Evolutionary conservation across 805 yeast genomes (phyloP).

Genomic region (Priceomyces carsonii): DNA sequence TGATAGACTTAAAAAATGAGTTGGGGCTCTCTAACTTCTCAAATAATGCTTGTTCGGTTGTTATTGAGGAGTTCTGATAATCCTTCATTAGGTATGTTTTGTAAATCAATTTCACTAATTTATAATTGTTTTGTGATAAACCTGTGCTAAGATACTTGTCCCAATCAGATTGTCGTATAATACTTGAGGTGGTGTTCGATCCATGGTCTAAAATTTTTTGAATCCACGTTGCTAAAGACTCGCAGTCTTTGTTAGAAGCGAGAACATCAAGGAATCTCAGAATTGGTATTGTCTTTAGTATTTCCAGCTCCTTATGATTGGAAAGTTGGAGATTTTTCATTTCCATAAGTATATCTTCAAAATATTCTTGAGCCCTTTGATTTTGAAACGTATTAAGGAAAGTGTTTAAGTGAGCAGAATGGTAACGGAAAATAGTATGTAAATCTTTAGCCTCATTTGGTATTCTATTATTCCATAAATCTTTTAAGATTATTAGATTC

Average conservation of each 20-base stretch:
- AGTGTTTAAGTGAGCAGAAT: slow-evolving; percentile 20
- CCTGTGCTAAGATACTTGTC: slow-evolving; percentile 22
- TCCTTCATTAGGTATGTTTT: slow-evolving; percentile 30
- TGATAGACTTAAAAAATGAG: slow-evolving; percentile 17
- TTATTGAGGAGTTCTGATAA: slow-evolving; percentile 16
- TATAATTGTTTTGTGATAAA: slow-evolving; percentile 24
- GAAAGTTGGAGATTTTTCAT: not conserved
- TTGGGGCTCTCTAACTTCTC: slow-evolving; percentile 4
- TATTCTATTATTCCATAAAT: slow-evolving; percentile 21
- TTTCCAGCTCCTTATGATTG: not conserved
- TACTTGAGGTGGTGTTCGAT: not conserved
- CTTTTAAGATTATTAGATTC: slow-evolving; percentile 18
- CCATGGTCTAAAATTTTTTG: slow-evolving; percentile 9
- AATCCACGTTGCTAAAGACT: slow-evolving; percentile 16
- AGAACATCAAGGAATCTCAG: slow-evolving; percentile 15
- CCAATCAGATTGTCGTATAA: slow-evolving; percentile 20
- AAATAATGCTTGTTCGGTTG: slow-evolving; percentile 27
- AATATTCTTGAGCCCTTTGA: slow-evolving; percentile 21
- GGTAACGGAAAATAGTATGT: slow-evolving; percentile 18
- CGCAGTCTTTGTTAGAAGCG: slow-evolving; percentile 22
- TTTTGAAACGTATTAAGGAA: slow-evolving; percentile 25
- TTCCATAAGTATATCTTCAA: slow-evolving; percentile 9
- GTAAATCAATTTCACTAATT: slow-evolving; percentile 27
- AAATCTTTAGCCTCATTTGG: slow-evolving; percentile 4
- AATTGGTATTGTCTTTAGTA: slow-evolving; percentile 17